Base-by-base conservation (phyloP, 176 grass and related monocot genomes). In the Zea luxurians region DNA sequence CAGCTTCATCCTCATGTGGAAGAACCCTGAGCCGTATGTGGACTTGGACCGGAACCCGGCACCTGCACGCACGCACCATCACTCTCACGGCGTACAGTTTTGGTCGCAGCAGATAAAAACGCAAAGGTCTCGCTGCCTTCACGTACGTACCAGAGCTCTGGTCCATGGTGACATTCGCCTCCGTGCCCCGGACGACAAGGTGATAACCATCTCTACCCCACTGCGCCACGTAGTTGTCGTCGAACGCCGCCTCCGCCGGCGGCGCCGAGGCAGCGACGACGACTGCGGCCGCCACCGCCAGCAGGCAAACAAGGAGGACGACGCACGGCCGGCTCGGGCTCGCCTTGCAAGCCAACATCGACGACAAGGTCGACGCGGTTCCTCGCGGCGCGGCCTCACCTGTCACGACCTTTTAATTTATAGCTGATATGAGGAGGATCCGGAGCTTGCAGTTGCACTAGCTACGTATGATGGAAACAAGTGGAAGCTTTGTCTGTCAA, bases 1-100 rank as follows among this genome's bases (percentile, higher is more conserved):
- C 34, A 92, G 40, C 82, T 86, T 96, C 77, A 96, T 88, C 66
- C 78, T 86, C 87, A 86, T 84, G 76, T 86, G 85, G 83, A 92
- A 96, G 52, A 92, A 82, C 37, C 93, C 90, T 13, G 90, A 88
- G 0, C 82, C 82, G 60, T 90, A 97, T 2, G 16, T 67, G 58
- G 50, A 78, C 75, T 85, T 92, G 49, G 90, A 97, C 37, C 68
- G 61, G 38, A 96, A 96, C 36, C 82, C 90, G 0, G 90, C 85
- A 74, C 93, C 91, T 93, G 62, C 76, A 37, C 2, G 53, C 18
- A 84, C 44, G 13, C 16, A 37, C 12, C 48, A 50, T 59, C 54
- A 58, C 54, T 47, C n/a, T n/a, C n/a, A n/a, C n/a, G n/a, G n/a
- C n/a, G n/a, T n/a, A n/a, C n/a, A n/a, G n/a, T n/a, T n/a, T n/a